Evolutionary conservation across 371 early-diverging fungal genomes (phyloP).

Genomic region (Capillidium rhysosporum): DNA sequence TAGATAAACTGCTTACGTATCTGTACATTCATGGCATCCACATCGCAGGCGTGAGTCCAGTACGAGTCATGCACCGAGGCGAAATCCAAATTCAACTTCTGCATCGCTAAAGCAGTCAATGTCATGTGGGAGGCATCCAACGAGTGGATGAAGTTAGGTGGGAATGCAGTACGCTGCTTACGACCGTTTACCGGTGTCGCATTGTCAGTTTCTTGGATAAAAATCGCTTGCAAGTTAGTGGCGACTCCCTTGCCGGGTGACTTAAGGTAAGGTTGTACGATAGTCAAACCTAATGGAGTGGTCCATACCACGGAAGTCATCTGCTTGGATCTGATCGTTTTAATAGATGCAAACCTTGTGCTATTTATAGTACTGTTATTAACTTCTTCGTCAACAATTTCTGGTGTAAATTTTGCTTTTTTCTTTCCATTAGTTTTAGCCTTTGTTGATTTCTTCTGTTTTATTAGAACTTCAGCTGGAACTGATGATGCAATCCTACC

Average conservation of each 20-base stretch:
- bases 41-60: conserved; percentile 94
- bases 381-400: conserved; percentile 9
- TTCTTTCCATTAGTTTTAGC: conserved; percentile 7
- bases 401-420: background rate
- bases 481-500: conserved; percentile 61
- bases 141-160: conserved; percentile 96
- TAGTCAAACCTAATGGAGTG: conserved; percentile 82
- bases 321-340: conserved; percentile 22
- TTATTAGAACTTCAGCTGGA: conserved; percentile 33
- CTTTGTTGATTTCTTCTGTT: too few species aligned
- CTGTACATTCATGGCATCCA: conserved; percentile 64
- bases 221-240: conserved; percentile 65
- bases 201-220: conserved; percentile 42
- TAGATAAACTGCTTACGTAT: conserved; percentile 79
- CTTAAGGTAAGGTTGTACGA: conserved; percentile 92
- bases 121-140: conserved; percentile 96
- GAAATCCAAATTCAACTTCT: conserved; percentile 56
- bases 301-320: conserved; percentile 92
- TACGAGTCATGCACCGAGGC: conserved; percentile 96
- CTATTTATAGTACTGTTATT: too few species aligned
- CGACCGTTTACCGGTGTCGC: conserved; percentile 66
- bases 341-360: background rate
- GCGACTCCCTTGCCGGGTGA: conserved; percentile 30
- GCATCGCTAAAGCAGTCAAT: conserved; percentile 77
- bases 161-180: conserved; percentile 92